Base-by-base conservation (phyloP, 2,329 filamentous ascomycete species). In the Alternaria incomplexa region DNA sequence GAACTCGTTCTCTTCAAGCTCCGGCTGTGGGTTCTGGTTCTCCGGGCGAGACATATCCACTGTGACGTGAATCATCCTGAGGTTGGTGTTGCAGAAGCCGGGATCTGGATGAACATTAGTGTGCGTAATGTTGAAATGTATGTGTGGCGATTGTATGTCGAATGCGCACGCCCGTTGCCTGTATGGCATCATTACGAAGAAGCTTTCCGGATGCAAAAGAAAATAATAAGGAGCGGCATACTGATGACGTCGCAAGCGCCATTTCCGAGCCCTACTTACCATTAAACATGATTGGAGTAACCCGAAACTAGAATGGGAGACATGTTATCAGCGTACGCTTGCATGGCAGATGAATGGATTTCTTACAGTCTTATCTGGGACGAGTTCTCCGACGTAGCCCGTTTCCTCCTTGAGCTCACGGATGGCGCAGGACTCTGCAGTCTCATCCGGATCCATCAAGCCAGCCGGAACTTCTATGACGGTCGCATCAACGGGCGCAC, bases 1-100 rank as follows among this genome's bases (percentile, higher is more conserved):
- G 75, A 93, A 94, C 80, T 95, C 92, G 66, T 89, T 90, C 25
- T 93, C 91, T 75, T 95, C 91, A 7, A 94, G 83, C 74, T 91
- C 82, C 0, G 91, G 89, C 77, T 89, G 67, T 1, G 88, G 88
- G 56, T 91, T 83, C 75, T 90, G 86, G 75, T 95, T 95, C 70
- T 89, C 89, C 0, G 90, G 86, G 1, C 88, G 81, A 5, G 81
- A 84, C 84, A 91, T 87, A 77, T 95, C 91, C 66, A 95, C 87
- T 1, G 83, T 86, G 45, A 94, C 87, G 73, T 94, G 91, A 13
- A 94, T 88, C 85, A 91, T 89, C 58, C 85, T 84, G 43, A 81
- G 71, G 56, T 81, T 82, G 13, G 80, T 81, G 58, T 79, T 81
- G 70, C 79, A 81, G 67, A 81, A 81, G 5, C 80, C 80, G 0